A percentile compares a stretch with the other conserved stretches of the same genome.
phyloP scores from a whole-genome alignment of 768 basidiomycete genomes.

The Termitomyces sp. region DNA sequence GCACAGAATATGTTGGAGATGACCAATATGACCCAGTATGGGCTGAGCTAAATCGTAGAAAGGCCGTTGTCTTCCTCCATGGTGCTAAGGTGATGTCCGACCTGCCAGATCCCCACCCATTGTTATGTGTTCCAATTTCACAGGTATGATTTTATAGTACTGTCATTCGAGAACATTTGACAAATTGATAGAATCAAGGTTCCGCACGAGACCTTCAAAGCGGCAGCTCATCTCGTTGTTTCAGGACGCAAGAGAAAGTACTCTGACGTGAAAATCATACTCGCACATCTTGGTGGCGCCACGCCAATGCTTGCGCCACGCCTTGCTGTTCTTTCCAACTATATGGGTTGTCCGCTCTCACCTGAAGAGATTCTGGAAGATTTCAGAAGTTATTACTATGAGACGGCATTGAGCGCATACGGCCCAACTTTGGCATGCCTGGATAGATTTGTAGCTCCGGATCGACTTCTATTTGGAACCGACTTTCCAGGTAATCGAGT shows the following conservation, averaged over 20 bases:
- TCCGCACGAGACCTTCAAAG: constrained; percentile 81
- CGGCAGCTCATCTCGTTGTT: constrained; percentile 74
- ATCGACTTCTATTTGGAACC: constrained; percentile 65
- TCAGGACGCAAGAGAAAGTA: constrained; percentile 64
- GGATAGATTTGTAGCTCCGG: constrained; percentile 44
- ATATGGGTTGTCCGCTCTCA: constrained; percentile 68
- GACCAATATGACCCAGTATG: constrained; percentile 63
- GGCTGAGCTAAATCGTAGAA: constrained; percentile 61
- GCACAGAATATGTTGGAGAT: constrained; percentile 62
- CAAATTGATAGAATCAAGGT: constrained; percentile 38
- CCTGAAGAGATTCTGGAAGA: constrained; percentile 66
- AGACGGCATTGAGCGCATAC: constrained; percentile 64
- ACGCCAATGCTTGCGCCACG: constrained; percentile 63
- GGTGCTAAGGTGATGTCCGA: constrained; percentile 66
- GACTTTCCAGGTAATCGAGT: constrained; percentile 65
- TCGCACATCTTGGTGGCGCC: constrained; percentile 75
- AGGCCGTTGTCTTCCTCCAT: constrained; percentile 67
- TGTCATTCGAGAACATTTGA: not conserved
- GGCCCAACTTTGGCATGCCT: constrained; percentile 48
- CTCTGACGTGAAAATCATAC: constrained; percentile 56
- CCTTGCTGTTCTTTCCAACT: constrained; percentile 59
- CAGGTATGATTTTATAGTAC: constrained; percentile 41
- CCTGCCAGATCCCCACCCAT: constrained; percentile 58
- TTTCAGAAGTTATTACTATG: constrained; percentile 71
- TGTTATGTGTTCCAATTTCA: constrained; percentile 63